Evolutionary conservation across 2,329 filamentous ascomycete species (phyloP), one percentile per base, ranked within the genome.

Genomic region (Sphaerulina vaccinii): DNA sequence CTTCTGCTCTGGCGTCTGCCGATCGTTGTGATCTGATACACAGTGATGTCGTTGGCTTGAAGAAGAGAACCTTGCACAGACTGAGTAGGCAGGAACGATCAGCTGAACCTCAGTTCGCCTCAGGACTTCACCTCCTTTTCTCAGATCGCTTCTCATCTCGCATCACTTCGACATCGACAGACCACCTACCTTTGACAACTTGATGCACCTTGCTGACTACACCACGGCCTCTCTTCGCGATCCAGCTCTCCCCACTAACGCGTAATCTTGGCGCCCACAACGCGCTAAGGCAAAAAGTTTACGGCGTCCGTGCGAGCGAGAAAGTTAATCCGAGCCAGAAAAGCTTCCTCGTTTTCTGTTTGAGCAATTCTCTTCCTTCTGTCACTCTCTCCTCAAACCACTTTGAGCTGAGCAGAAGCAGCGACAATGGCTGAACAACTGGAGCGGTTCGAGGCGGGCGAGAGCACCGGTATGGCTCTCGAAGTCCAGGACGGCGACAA

Each of bases 401-500:
- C 48, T 40, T 35, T 43, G 40, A 43, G 27, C 15, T 23, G 35
- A 46, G 42, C 44, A 47, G 56, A 53, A 47, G 54, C 42, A 40
- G 46, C 49, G 47, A 50, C 51, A 44, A 66, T 65, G 64, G 57
- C 59, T 32, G 59, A 57, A 42, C 61, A 62, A 52, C 55, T 60
- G 55, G 54, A 58, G 38, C 27, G 48, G 29, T 51, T 48, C 41
- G 52, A 42, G 52, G 59, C 61, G 58, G 59, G 55, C 50, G 56
- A 60, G 53, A 60, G 49, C 53, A 55, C 57, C 52, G 38, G 27
- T 41, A 81, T 95, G 75, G 87, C 87, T 71, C 86, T 99, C 62
- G 92, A 99, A 79, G 85, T 99, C 62, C 81, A 93, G 73, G 91
- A 97, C 78, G 90, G 91, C 73, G 84, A 86, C 52, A 82, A 63